Evolutionary conservation across 2,329 filamentous ascomycete genomes (phyloP).

Genomic region (Paraconiothyrium brasiliense): DNA sequence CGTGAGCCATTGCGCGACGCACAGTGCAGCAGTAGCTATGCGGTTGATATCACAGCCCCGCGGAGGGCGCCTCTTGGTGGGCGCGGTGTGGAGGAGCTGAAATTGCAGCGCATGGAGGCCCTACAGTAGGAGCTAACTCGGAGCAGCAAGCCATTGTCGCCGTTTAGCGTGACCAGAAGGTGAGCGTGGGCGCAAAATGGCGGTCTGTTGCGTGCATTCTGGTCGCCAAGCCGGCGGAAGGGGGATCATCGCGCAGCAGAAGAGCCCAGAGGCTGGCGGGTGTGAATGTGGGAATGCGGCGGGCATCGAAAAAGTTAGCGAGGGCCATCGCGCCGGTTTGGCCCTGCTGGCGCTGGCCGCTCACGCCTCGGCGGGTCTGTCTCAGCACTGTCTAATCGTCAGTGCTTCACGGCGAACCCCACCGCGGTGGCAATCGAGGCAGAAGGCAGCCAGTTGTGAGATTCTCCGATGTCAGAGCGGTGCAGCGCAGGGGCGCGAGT

Average conservation of each 20-base stretch:
- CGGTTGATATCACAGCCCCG: not conserved
- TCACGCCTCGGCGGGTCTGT: not conserved
- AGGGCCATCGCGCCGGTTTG: conserved; percentile 15
- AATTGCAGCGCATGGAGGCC: not conserved
- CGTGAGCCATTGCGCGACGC: conserved; percentile 1
- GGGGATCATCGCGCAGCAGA: conserved; percentile 1
- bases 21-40: not conserved
- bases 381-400: not conserved
- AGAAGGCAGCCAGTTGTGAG: not conserved
- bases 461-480: not conserved
- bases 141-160: not conserved
- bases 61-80: not conserved
- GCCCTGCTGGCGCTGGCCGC: conserved; percentile 1
- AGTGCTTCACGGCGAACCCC: conserved; percentile 5
- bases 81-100: not conserved
- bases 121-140: conserved; percentile 2
- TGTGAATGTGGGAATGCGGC: conserved; percentile 3
- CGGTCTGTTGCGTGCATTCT: conserved; percentile 8
- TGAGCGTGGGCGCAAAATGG: conserved; percentile 15
- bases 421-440: conserved; percentile 19
- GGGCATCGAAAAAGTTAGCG: conserved; percentile 7
- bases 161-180: conserved; percentile 5
- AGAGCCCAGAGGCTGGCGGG: not conserved
- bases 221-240: conserved; percentile 3
- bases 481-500: not conserved